These are phyloP conservation scores for Xerocomellus amylosporus DNA, from an alignment of 768 basidiomycete species.

Conservation along the genomic window DNA sequence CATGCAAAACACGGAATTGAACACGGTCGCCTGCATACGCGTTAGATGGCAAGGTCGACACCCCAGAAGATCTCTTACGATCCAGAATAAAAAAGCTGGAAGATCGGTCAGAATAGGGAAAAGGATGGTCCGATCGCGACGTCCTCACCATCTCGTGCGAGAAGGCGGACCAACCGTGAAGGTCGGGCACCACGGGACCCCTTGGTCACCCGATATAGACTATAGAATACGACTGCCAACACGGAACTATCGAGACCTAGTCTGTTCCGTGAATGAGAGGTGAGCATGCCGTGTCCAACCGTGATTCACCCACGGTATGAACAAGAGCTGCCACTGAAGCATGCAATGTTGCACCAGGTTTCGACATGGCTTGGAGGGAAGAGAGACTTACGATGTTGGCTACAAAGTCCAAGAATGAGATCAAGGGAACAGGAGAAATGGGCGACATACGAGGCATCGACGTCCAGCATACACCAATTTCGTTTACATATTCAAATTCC, in stretches of 20 bases:
- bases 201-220: constrained; percentile 1
- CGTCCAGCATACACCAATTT: constrained; percentile 13
- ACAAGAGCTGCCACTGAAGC: constrained; percentile 17
- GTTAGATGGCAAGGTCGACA: neutral
- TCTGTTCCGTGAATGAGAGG: constrained; percentile 5
- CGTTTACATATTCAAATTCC: constrained; percentile 1
- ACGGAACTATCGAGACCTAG: constrained; percentile 14
- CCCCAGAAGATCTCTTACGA: neutral
- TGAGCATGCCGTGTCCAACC: neutral
- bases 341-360: neutral
- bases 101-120: neutral
- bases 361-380: neutral
- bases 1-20: constrained; percentile 7
- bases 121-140: neutral
- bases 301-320: constrained; percentile 10
- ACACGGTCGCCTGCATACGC: constrained; percentile 1
- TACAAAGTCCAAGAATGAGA: neutral
- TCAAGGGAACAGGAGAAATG: neutral
- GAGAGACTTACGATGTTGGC: constrained; percentile 8
- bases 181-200: neutral
- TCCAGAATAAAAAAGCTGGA: constrained; percentile 18
- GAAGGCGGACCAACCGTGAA: constrained; percentile 11
- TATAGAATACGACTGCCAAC: neutral
- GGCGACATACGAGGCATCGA: constrained; percentile 10
- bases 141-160: constrained; percentile 25